Evolutionary conservation across 768 basidiomycete species (phyloP).

Genomic region (Phylloporus arenicola): DNA sequence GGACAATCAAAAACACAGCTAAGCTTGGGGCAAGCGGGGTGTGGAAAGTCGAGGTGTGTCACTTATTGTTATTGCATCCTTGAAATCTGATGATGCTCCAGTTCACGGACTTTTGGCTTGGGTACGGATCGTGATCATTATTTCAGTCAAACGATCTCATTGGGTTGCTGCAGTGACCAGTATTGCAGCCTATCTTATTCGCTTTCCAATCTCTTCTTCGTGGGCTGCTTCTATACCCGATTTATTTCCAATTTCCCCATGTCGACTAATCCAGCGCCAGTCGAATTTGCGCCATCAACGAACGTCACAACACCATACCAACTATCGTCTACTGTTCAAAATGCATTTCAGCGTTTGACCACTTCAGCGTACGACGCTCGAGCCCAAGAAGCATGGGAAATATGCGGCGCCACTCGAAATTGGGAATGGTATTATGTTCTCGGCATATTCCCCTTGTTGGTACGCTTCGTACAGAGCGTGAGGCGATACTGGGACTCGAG

Average conservation of each 20-base stretch:
- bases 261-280: background rate
- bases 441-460: constrained; percentile 59
- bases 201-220: constrained; percentile 63
- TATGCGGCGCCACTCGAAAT: constrained; percentile 35
- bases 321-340: background rate
- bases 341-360: background rate
- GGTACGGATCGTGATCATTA: constrained; percentile 39
- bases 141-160: constrained; percentile 6
- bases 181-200: constrained; percentile 76
- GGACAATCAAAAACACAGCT: constrained; percentile 64
- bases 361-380: constrained; percentile 9
- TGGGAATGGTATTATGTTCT: constrained; percentile 65
- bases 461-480: constrained; percentile 81
- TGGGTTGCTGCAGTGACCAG: constrained; percentile 54
- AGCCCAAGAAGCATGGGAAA: constrained; percentile 45
- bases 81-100: constrained; percentile 23
- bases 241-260: constrained; percentile 40
- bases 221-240: constrained; percentile 64
- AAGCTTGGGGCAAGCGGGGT: constrained; percentile 66
- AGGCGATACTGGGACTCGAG: constrained; percentile 82
- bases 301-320: background rate
- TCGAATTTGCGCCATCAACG: constrained; percentile 27
- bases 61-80: background rate
- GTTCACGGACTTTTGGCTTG: constrained; percentile 90
- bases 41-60: constrained; percentile 64